A percentile compares a stretch with the other conserved stretches of the same genome.
phyloP scores from a whole-genome alignment of 306 rosid genomes.

The Vigna nakashimae region DNA sequence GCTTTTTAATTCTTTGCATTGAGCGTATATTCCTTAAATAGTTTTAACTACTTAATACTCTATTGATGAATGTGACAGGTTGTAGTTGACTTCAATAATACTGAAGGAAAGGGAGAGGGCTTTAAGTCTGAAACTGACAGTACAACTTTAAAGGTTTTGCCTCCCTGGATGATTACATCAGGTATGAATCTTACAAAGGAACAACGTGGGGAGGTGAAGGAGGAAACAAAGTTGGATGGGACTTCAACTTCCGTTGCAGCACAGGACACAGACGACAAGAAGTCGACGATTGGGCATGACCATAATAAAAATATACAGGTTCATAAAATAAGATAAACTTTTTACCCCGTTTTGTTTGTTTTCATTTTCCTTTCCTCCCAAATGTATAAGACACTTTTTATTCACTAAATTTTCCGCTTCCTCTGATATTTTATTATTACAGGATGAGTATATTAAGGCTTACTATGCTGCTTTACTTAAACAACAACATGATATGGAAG shows the following conservation, averaged over 20 bases:
- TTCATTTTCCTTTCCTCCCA: conserved; percentile 12
- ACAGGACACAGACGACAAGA: conserved; percentile 71
- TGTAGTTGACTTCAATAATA: conserved; percentile 80
- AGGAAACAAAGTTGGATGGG: conserved; percentile 73
- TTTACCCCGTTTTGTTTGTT: conserved; percentile 23
- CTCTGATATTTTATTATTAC: conserved; percentile 44
- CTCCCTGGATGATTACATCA: conserved; percentile 96
- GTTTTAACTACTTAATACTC: conserved; percentile 25
- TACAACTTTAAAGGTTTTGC: conserved; percentile 74
- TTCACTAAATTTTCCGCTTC: conserved; percentile 18
- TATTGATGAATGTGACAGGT: conserved; percentile 60
- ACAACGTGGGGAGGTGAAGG: conserved; percentile 90
- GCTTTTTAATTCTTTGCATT: conserved; percentile 36
- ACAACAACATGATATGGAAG: conserved; percentile 74
- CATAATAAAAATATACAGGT: conserved; percentile 70
- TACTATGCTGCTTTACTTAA: conserved; percentile 83
- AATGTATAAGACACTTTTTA: neutral
- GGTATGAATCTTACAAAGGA: conserved; percentile 92
- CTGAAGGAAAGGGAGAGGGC: conserved; percentile 69
- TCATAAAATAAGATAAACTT: conserved; percentile 40
- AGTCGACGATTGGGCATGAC: conserved; percentile 55
- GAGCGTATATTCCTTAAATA: conserved; percentile 14
- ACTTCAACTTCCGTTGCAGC: conserved; percentile 57
- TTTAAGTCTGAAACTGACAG: conserved; percentile 69
- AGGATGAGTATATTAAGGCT: conserved; percentile 93